Evolutionary conservation across 2,329 filamentous ascomycete species (phyloP).

Genomic region (Aspergillus unguis): DNA sequence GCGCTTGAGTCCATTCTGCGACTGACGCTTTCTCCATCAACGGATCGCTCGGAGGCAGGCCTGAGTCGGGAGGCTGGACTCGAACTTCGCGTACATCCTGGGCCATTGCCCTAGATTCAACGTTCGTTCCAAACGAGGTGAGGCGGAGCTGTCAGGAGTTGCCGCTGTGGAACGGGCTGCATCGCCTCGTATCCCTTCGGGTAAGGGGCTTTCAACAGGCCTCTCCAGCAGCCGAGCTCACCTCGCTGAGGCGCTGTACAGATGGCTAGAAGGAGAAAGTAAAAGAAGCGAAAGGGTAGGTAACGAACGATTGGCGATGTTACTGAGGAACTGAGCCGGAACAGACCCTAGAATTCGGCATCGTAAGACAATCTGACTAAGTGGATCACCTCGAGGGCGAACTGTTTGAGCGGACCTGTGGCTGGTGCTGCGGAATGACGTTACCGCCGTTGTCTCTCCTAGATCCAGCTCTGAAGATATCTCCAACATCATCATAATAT

Average conservation of each 20-base stretch:
- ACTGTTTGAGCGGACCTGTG: too few species aligned
- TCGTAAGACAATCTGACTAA: background rate
- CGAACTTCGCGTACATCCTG: slow-evolving; percentile 28
- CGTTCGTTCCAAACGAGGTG: slow-evolving; percentile 18
- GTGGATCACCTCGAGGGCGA: background rate
- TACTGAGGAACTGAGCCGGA: background rate
- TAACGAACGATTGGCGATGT: background rate
- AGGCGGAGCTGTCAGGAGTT: slow-evolving; percentile 22
- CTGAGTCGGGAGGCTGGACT: slow-evolving; percentile 20
- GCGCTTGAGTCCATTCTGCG: slow-evolving; percentile 14
- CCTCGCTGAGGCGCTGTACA: slow-evolving; percentile 1
- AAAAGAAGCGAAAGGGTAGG: background rate
- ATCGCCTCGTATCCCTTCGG: slow-evolving; percentile 23
- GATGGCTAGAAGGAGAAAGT: background rate
- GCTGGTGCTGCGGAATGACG: too few species aligned
- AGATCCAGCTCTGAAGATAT: background rate
- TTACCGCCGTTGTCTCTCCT: too few species aligned
- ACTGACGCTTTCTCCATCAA: slow-evolving; percentile 20
- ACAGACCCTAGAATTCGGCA: background rate
- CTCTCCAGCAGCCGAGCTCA: slow-evolving; percentile 5
- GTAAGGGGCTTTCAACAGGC: slow-evolving; percentile 7
- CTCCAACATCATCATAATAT: background rate
- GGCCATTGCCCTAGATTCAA: slow-evolving; percentile 30
- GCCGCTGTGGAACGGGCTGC: slow-evolving; percentile 23
- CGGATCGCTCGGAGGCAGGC: slow-evolving; percentile 21